Base-by-base conservation (phyloP, 139 green algal species). In the Picochlorum sp. region DNA sequence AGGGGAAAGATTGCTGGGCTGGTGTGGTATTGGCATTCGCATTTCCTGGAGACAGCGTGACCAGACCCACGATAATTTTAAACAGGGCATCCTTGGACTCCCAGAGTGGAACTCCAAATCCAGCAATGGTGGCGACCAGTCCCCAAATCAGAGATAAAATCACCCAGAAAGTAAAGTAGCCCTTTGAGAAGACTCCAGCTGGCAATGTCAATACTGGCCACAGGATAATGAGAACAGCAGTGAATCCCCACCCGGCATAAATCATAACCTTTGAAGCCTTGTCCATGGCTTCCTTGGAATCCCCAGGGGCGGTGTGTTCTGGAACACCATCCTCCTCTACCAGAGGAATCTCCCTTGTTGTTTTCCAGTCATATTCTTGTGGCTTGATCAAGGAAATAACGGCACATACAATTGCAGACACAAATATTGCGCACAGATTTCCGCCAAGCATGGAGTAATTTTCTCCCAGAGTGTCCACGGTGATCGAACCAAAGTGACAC, bases 371-470 rank as follows among this genome's bases (percentile, higher is more conserved):
- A 39, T 76, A 84, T 50, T 81, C 54, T 43, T 86, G 67, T 20
- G 79, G 79, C 30, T 59, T 61, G 29, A 72, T 61, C 26, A 80
- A 58, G 3, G 73, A 82, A 24, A 84, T 64, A 24, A 82, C 52
- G 32, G 73, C 44, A 74, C 68, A 82, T 39, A 95, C 65, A 37
- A 90, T 50, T 13, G 67, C 76, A 5, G 70, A 82, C 41, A 79
- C 73, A n/a, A 76, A 50, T 30, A 95, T 83, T 31, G 85, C 75
- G 2, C 82, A 72, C 28, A 95, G 55, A 67, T 95, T 95, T 50
- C 87, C 86, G 9, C 74, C 81, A 36, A 95, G 69, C 87, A 94
- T 95, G 43, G 84, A 76, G 66, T 88, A 92, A 58, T 95, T 76
- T 26, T 61, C 57, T 20, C 77, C 81, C 8, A 80, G 62, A n/a